Evolutionary conservation across 1,284 basidiomycete genomes (phyloP), one percentile per base, ranked within the genome.

Genomic region (Cutaneotrichosporon sp.): DNA sequence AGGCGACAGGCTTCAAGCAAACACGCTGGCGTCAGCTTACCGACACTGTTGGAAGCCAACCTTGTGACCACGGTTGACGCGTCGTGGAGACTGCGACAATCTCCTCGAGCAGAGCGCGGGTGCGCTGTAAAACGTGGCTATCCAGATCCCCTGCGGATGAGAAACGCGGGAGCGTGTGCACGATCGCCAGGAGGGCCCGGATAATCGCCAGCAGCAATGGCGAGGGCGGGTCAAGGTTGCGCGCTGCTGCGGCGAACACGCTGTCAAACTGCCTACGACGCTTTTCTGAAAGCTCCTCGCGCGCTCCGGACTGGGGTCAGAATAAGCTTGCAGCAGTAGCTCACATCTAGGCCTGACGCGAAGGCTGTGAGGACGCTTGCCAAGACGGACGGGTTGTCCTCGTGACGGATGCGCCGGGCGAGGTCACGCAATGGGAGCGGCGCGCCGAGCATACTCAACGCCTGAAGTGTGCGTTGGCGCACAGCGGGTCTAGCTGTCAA

Each of bases 401-500:
- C 59, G 63, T 64, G 55, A n/a, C 36, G 26, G 46, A 50, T 47
- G 8, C 46, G 49, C 46, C 46, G 51, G 2, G 37, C 46, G 22
- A 52, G 38, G 5, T 50, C 46, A 4, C 49, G 36, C 14, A 54
- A 34, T 1, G 56, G 40, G 34, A 53, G 40, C 4, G 52, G 41
- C 3, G 52, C 46, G 43, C 61, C 50, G 1, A 73, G 55, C 0
- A 61, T 48, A 3, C 40, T 18, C 4, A 73, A 54, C 13, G 64
- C 65, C 46, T 65, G 55, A 20, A 69, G 44, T 0, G 62, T 59
- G 1, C 66, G 52, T 44, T 70, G 65, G 1, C 71, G 58, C 2
- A 71, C 44, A 2, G 61, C 58, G 0, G 67, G 52, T 8, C 68
- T 72, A 44, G 13, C 15, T 8, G 33, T 55, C 36, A 42, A 33